These are phyloP conservation scores for Penstemon barbatus DNA, from an alignment of 257 asterid genomes.

Conservation along the genomic window DNA sequence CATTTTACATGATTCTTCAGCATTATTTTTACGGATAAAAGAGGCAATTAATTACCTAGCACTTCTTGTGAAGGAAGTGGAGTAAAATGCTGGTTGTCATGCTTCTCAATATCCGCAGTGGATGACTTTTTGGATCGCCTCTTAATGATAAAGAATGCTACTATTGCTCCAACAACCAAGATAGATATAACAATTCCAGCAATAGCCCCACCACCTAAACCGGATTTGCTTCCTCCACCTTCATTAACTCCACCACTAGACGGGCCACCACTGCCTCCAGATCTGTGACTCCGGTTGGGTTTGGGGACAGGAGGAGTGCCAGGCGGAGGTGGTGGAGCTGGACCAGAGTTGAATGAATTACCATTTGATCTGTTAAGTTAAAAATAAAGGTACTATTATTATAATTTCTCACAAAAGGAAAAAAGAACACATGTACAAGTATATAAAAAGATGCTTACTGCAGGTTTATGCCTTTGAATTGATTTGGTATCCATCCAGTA, in stretches of 20 bases:
- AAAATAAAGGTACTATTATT: slow-evolving; percentile 18
- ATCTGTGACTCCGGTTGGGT: slow-evolving; percentile 46
- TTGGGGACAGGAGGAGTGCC: slow-evolving; percentile 82
- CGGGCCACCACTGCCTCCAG: slow-evolving; percentile 51
- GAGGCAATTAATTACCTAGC: slow-evolving; percentile 43
- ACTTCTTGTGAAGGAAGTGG: slow-evolving; percentile 66
- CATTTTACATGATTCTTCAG: neutral
- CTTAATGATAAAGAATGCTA: slow-evolving; percentile 67
- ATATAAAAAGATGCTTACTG: slow-evolving; percentile 46
- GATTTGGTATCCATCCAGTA: slow-evolving; percentile 83
- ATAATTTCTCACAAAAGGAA: slow-evolving; percentile 3
- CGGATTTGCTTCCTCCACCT: slow-evolving; percentile 52
- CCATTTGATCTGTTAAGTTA: slow-evolving; percentile 58
- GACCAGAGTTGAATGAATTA: slow-evolving; percentile 68
- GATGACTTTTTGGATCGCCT: slow-evolving; percentile 61
- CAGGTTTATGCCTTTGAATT: slow-evolving; percentile 66
- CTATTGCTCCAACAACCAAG: slow-evolving; percentile 75
- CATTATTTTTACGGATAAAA: too few species aligned
- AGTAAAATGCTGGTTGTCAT: slow-evolving; percentile 64
- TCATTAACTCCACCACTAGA: slow-evolving; percentile 41
- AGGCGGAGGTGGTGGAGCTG: slow-evolving; percentile 99
- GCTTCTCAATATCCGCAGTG: slow-evolving; percentile 57
- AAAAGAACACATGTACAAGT: neutral
- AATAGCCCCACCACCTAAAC: slow-evolving; percentile 83
- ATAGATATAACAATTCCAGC: slow-evolving; percentile 83